Base-by-base conservation (phyloP, 2,329 filamentous ascomycete species). In the Penicillium sp. region DNA sequence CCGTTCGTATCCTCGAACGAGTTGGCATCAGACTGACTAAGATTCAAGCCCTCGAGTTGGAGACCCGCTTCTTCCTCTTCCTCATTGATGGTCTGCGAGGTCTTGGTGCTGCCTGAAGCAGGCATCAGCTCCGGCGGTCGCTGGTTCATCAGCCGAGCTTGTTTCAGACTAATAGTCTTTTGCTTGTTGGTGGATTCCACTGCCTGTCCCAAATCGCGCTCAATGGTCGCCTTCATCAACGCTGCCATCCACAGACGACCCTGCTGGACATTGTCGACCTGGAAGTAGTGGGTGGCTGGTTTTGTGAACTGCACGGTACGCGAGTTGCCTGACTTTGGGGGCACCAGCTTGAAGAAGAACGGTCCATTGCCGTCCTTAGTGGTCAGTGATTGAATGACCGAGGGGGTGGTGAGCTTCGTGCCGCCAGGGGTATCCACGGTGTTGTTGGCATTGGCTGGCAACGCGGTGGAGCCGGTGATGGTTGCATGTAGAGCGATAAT, bases 261-360 rank as follows among this genome's bases (percentile, higher is more conserved):
- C 64, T 93, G 82, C 61, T 88, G 83, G 51, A 96, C 75, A 61
- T 86, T 95, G 45, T 94, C 90, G 21, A 96, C 89, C 5, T 94
- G 93, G 68, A 98, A 98, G 69, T 96, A 97, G 68, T 98, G 93
- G 34, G 96, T 87, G 8, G 89, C 93, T 4, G 93, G 93, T 68
- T 96, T 96, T 1, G 93, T 98, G 66, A 98, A 98, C 64, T 90
- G 95, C 51, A 98, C 91, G 0, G 89, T 93, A 49, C 88, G 84
- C 10, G 89, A 88, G 9, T 95, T 78, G 10, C 90, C 91, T 5
- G 85, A 81, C 53, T 91, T 87, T 1, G 93, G 93, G 1, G 93
- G 93, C 6, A 95, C 84, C 7, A 98, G 82, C 72, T 98, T 98
- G 79, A 98, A 98, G 63, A 97, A 97, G 72, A 98, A 98, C 64